These are phyloP conservation scores for Immersiporthe knoxdaviesiana DNA, from an alignment of 2,329 filamentous ascomycete genomes.

Conservation along the genomic window DNA sequence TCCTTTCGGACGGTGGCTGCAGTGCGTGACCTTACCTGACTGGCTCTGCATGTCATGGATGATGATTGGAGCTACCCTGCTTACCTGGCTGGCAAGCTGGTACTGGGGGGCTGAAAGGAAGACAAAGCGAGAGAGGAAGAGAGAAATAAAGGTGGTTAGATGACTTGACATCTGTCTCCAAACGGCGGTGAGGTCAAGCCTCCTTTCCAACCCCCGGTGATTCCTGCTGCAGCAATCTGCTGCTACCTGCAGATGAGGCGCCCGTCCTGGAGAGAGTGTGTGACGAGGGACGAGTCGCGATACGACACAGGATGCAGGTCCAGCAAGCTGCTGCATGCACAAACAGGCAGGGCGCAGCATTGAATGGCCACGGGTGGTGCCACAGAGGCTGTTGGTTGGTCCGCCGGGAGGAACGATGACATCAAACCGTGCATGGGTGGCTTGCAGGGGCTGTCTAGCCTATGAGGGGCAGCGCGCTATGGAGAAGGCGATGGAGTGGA, in stretches of 20 bases:
- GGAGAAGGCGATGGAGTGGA: background rate
- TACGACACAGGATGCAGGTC: background rate
- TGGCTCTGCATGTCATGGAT: background rate
- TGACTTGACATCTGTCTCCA: background rate
- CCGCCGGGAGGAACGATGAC: background rate
- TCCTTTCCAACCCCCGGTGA: background rate
- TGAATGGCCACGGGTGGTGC: conserved; percentile 3
- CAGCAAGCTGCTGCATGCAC: background rate
- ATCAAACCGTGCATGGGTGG: conserved; percentile 8
- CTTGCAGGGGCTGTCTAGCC: background rate
- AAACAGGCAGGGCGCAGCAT: background rate
- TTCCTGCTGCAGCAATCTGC: background rate
- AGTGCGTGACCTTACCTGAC: background rate
- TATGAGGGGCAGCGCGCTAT: background rate
- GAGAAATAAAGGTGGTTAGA: background rate
- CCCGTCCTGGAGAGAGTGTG: background rate
- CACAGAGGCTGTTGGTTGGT: conserved; percentile 1
- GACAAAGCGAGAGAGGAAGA: too few species aligned
- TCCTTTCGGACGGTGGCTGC: background rate
- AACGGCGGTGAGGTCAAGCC: conserved; percentile 2
- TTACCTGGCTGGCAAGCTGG: background rate
- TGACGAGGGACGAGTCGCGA: background rate
- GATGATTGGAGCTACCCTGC: background rate
- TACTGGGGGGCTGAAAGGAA: background rate
- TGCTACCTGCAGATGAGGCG: background rate